These are phyloP conservation scores for Actinidia arguta DNA, from an alignment of 179 eudicot species.

Conservation along the genomic window DNA sequence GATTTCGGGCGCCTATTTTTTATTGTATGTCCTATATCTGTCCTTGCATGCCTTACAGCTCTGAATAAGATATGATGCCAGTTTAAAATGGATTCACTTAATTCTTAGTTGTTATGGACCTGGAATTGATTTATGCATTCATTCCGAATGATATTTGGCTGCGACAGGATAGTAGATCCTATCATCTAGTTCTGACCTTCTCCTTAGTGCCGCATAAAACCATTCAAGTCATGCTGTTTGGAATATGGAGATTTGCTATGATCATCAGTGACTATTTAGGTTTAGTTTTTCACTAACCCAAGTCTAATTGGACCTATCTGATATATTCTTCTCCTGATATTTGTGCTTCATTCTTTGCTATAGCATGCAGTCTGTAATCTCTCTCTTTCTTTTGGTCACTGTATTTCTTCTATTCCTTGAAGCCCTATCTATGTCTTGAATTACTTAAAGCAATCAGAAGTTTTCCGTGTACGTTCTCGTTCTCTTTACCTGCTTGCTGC, in stretches of 20 bases:
- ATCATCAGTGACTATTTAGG: not conserved
- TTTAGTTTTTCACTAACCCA: not conserved
- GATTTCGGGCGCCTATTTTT: no score
- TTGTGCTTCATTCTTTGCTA: not conserved
- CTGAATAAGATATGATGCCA: not conserved
- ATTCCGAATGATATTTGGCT: not conserved
- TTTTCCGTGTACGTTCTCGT: no score
- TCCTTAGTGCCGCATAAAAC: not conserved
- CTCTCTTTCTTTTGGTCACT: not conserved
- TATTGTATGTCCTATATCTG: no score
- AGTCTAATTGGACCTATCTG: not conserved
- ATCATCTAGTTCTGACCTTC: not conserved
- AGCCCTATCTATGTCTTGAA: no score
- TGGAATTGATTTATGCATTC: not conserved
- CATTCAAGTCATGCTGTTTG: not conserved
- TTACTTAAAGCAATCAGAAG: no score
- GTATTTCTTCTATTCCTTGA: not conserved
- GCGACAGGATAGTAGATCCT: not conserved
- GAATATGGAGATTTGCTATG: not conserved
- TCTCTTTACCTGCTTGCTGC: not conserved
- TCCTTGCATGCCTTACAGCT: no score
- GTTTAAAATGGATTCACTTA: not conserved
- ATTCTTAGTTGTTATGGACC: not conserved
- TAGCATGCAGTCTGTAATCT: not conserved
- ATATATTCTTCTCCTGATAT: not conserved